Conservation (phyloP, 148 eudicot species). For the Arbutus unedo region DNA sequence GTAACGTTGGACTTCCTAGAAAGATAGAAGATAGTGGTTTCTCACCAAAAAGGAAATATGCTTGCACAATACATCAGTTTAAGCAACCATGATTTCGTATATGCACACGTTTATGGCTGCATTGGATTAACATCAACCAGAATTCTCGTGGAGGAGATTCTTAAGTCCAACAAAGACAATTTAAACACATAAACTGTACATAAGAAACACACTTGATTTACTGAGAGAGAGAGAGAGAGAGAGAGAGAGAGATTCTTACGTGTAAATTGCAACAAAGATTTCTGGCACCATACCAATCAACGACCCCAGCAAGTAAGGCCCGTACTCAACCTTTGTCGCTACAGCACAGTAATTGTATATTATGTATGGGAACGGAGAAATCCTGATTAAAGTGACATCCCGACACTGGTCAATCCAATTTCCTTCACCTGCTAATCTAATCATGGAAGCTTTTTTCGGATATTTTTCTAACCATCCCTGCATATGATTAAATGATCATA, state of each 20-base stretch:
- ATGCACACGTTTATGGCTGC: neutral
- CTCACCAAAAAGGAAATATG: neutral
- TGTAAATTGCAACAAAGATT: constrained; percentile 78
- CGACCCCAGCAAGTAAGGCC: constrained; percentile 79
- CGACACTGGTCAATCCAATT: constrained; percentile 65
- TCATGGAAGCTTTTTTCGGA: constrained; percentile 76
- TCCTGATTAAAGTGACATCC: constrained; percentile 73
- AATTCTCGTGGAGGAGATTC: neutral
- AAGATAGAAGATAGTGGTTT: neutral
- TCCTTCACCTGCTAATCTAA: constrained; percentile 90
- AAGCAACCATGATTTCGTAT: neutral
- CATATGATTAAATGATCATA: constrained; percentile 17
- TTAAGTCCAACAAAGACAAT: neutral
- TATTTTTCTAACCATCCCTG: constrained; percentile 76
- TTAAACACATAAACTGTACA: neutral
- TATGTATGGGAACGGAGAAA: constrained; percentile 92
- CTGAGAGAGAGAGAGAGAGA: constrained; percentile 12
- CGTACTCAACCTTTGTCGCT: constrained; percentile 84
- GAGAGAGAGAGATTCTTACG: constrained; percentile 49
- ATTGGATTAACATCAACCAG: neutral
- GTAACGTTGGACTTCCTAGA: neutral
- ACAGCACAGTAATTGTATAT: constrained; percentile 81
- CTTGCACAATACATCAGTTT: neutral
- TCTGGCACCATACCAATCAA: constrained; percentile 87
- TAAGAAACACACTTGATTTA: neutral